Percentiles rank a stretch among this genome's conserved stretches.
Evolutionary conservation across 2,329 filamentous ascomycete genomes (phyloP).

Genomic region (Trichoderma afroharzianum): DNA sequence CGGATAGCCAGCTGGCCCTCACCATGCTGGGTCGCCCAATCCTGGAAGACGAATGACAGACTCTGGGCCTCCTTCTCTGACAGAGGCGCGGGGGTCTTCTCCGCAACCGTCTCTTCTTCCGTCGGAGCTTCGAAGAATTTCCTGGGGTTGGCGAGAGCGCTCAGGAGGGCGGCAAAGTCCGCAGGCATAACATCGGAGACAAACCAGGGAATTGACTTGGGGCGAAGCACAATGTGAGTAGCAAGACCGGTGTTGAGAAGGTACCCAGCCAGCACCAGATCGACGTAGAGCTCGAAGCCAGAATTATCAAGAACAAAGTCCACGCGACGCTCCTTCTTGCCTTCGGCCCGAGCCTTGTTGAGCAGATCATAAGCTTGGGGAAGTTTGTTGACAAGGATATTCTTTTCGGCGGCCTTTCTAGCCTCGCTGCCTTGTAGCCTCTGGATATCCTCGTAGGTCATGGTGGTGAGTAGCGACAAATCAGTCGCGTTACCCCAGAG

Average conservation of each 20-base stretch:
- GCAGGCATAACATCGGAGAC: slow-evolving; percentile 88
- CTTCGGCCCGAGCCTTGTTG: slow-evolving; percentile 58
- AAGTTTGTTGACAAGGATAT: slow-evolving; percentile 88
- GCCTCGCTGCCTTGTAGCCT: slow-evolving; percentile 89
- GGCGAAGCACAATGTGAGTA: slow-evolving; percentile 82
- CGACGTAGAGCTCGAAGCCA: slow-evolving; percentile 95
- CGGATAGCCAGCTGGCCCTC: slow-evolving; percentile 81
- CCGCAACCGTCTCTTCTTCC: slow-evolving; percentile 59
- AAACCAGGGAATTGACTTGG: slow-evolving; percentile 96
- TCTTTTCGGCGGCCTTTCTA: slow-evolving; percentile 81
- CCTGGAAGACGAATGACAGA: slow-evolving; percentile 72
- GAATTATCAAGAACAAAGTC: slow-evolving; percentile 97
- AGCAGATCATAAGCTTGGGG: slow-evolving; percentile 66
- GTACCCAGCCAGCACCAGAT: slow-evolving; percentile 88
- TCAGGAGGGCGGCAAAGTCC: slow-evolving; percentile 81
- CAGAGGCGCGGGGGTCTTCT: slow-evolving; percentile 58
- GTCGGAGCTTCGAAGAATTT: slow-evolving; percentile 73
- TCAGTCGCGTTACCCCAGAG: slow-evolving; percentile 98
- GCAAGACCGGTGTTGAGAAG: slow-evolving; percentile 80
- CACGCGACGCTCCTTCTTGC: slow-evolving; percentile 68
- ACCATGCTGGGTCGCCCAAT: slow-evolving; percentile 75
- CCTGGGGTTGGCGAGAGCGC: slow-evolving; percentile 72
- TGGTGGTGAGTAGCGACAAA: slow-evolving; percentile 80
- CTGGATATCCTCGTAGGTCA: slow-evolving; percentile 94
- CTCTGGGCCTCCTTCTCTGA: slow-evolving; percentile 64